Evolutionary conservation across 2,329 filamentous ascomycete species (phyloP).

Genomic region (Cryphonectria carpinicola): DNA sequence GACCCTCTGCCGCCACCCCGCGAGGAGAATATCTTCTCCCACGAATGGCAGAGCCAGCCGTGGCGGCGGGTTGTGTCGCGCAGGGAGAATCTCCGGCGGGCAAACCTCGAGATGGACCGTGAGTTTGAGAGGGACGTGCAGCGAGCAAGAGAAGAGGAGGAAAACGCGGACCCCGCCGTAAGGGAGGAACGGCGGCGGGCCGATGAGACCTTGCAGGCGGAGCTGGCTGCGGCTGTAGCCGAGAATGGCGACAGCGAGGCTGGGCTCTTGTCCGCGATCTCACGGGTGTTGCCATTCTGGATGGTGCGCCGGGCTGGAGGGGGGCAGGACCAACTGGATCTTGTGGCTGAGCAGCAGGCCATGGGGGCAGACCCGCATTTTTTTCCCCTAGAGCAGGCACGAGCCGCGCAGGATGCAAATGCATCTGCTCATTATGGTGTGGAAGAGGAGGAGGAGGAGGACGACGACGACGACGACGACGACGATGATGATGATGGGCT

Average conservation of each 20-base stretch:
- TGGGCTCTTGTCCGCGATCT: slow-evolving; percentile 15
- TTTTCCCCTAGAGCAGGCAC: background rate
- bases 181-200: too few species aligned
- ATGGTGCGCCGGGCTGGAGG: slow-evolving; percentile 5
- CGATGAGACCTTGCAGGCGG: background rate
- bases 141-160: slow-evolving; percentile 3
- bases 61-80: slow-evolving; percentile 38
- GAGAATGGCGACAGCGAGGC: background rate
- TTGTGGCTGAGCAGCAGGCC: background rate
- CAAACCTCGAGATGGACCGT: slow-evolving; percentile 14
- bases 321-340: background rate
- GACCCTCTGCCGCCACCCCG: slow-evolving; percentile 78
- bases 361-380: slow-evolving; percentile 4
- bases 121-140: slow-evolving; percentile 11
- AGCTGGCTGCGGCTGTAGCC: slow-evolving; percentile 6
- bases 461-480: background rate
- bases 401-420: background rate
- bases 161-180: too few species aligned
- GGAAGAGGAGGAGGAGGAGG: background rate
- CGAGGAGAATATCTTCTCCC: slow-evolving; percentile 55
- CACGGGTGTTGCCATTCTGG: slow-evolving; percentile 22
- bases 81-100: slow-evolving; percentile 4
- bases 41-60: slow-evolving; percentile 46
- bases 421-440: background rate
- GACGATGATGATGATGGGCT: slow-evolving; percentile 3